A percentile compares a stretch with the other conserved stretches of the same genome.
phyloP scores from a whole-genome alignment of 148 eudicot genomes.

The Silene latifolia region DNA sequence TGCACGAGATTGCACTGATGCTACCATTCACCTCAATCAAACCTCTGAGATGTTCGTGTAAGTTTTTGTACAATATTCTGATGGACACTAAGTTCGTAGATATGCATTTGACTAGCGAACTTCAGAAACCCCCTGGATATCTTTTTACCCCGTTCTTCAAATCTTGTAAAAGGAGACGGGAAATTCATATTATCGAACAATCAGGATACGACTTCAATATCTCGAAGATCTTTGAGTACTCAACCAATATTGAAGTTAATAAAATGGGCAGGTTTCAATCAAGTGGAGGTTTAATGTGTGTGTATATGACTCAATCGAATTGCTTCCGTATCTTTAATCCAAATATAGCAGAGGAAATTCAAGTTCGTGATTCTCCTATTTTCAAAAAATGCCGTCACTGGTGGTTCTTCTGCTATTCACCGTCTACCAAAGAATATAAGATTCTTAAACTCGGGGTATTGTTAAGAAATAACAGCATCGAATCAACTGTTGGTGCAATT shows the following conservation, averaged over 20 bases:
- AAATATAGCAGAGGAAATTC: not conserved
- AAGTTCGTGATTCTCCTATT: not conserved
- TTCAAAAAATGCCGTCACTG: not conserved
- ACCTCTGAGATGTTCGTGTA: not conserved
- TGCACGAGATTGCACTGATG: not conserved
- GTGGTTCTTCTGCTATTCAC: not conserved
- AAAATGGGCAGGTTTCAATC: too few species aligned
- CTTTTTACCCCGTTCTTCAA: not conserved
- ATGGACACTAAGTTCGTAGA: not conserved
- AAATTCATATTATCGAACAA: not conserved
- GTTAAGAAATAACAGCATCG: too few species aligned
- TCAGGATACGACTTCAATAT: too few species aligned
- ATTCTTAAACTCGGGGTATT: too few species aligned
- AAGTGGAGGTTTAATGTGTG: too few species aligned
- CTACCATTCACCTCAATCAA: not conserved
- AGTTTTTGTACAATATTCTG: not conserved
- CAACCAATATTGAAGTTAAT: too few species aligned
- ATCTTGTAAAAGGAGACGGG: too few species aligned
- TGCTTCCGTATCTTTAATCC: not conserved
- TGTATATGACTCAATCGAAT: not conserved
- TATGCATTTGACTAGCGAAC: not conserved
- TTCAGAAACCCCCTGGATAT: not conserved
- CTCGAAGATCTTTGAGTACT: not conserved
- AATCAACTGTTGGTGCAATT: too few species aligned
- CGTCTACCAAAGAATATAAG: constrained; percentile 2